Evolutionary conservation across 163 green algal genomes (phyloP), one percentile per base, ranked within the genome.

Genomic region (Chloromonas sp.): DNA sequence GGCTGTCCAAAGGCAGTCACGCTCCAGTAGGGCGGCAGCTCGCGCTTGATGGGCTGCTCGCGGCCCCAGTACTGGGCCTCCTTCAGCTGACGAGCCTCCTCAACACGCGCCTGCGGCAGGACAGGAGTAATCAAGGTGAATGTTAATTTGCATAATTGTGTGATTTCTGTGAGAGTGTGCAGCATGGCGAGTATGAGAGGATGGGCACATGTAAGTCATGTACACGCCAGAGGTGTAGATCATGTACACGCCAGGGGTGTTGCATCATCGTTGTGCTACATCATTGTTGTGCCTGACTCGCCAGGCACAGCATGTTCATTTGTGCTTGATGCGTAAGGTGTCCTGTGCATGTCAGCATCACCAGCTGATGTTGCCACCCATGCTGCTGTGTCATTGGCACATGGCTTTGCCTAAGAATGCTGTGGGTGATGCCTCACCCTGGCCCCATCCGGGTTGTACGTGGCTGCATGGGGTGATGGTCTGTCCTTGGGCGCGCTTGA

Each of bases 21-120:
- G 1, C 88, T 92, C 91, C 91, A 94, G 83, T 91, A 94, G 11
- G 91, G 84, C 0, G 91, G 91, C 81, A 94, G 77, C 70, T 92
- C 87, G 36, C 62, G 86, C 84, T 91, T 89, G 59, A 74, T 58
- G 14, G 86, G 61, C 3, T 79, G 76, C 60, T 88, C 85, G 0
- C 88, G 81, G 5, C 90, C 90, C 90, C 90, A 93, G 80, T 83
- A 88, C 78, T 87, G 70, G 2, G 85, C 84, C 87, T 93, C 90
- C 83, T 88, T 89, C 0, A 88, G 57, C n/a, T 87, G 86, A 13
- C 89, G 85, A 60, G 81, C 60, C 81, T 90, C 89, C 81, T 90
- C 89, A 61, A 93, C 89, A 11, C 89, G 86, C 0, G 62, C 81
- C 89, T 92, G 86, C 36, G n/a, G 3, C 11, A 15, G 36, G 59